Evolutionary conservation across 2,329 filamentous ascomycete genomes (phyloP), one percentile per base, ranked within the genome.

Genomic region (Stagonosporopsis vannaccii): DNA sequence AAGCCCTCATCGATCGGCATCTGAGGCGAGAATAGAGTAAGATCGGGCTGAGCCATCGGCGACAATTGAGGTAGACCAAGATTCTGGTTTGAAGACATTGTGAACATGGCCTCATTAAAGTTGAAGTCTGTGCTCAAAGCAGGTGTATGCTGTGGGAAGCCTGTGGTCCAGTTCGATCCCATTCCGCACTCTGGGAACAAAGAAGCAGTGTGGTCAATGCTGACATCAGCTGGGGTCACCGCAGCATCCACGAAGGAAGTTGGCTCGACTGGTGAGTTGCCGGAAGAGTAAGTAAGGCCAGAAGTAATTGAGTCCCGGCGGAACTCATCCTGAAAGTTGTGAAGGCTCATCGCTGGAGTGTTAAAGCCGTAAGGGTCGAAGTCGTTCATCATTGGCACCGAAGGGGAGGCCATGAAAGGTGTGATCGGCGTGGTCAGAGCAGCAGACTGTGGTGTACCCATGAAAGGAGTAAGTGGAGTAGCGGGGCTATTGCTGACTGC

Each of bases 21-120:
- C 37, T 82, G 82, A 43, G 89, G 87, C 9, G 89, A 89, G 75
- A 83, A 89, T 28, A 91, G 82, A 78, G 90, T 90, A 1, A 86
- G 79, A 57, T 89, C 87, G 32, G 84, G 82, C 66, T 91, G 88
- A 5, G 87, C 89, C 50, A 82, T 81, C 8, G 89, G 88, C 3
- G 89, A 92, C 59, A 91, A 83, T 58, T 90, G 87, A 32, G 75
- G 70, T 6, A 76, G 65, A 25, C 67, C 63, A 6, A 53, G 43
- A 20, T 11, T 37, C 22, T 52, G 48, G 33, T 52, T 58, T 37
- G 43, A 57, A 23, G 61, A 58, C 25, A 64, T 51, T 28, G 63
- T 63, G 57, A 73, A 75, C 60, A 62, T 74, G 19, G 78, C 79
- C 55, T 77, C 74, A 30, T 76, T 75, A 44, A 82, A 80, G 43